Evolutionary conservation across 2,329 filamentous ascomycete species (phyloP), one percentile per base, ranked within the genome.

Genomic region (Lojkania enalia): DNA sequence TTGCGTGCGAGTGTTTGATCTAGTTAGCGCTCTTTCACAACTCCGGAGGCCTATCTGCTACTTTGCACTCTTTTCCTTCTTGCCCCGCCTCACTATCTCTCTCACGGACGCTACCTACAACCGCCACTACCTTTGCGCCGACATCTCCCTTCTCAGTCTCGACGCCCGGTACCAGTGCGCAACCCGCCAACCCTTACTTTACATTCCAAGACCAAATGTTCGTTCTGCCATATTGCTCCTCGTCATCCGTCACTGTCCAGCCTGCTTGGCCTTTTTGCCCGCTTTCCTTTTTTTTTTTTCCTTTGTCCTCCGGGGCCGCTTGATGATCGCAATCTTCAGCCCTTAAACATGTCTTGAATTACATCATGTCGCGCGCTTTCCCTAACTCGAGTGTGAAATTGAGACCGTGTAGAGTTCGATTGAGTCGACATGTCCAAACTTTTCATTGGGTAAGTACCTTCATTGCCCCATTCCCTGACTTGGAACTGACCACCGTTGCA

Each of bases 371-470:
- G 58, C 54, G 58, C 52, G 54, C 54, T 48, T 47, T 51, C 41
- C 52, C 54, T 42, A 54, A 51, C 48, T 52, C 52, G 58, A 68
- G 65, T 65, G 61, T 52, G 55, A 57, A 64, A 66, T 70, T 70
- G 64, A 70, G 66, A 67, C 64, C 55, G 60, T 66, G 59, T 61
- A 70, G 66, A 64, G 62, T 57, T 63, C 57, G 54, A 55, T 52
- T 54, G 44, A 36, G 15, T 23, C 71, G 77, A 63, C 54, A 96
- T 96, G 91, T 86, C 90, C 49, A 96, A 96, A 75, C 82, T 96
- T 63, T 96, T 96, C 71, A 89, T 96, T 72, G 90, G 90, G 90
- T 95, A 80, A 77, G 86, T 66, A 23, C 37, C 13, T 18, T 20
- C 27, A 15, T 35, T 44, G 33, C 46, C 23, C 27, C 39, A 14